Base-by-base conservation (phyloP, 192 early-diverging fungal genomes). In the Entophlyctis luteolus region DNA sequence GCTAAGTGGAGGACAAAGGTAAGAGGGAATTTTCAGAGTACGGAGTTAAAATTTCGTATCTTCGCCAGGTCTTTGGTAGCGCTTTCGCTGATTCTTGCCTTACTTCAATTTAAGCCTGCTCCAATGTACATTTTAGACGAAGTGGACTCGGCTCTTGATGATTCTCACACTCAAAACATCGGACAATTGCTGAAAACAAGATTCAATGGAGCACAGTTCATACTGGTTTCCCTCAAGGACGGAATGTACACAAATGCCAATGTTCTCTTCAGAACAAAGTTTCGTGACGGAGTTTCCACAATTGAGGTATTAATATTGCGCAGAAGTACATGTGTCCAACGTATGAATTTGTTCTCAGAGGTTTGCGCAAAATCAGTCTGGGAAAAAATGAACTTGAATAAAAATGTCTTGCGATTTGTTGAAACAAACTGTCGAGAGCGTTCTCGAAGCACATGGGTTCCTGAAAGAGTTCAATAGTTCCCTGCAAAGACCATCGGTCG, bases 61-160 rank as follows among this genome's bases (percentile, higher is more conserved):
- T 23, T 34, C 29, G 48, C 34, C 68, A 91, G 91, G 56, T 98
- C 95, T 3, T 78, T 99, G 47, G 90, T 99, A 65, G 97, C 97
- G 0, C 85, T 99, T 29, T 94, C 97, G 10, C 76, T 99, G 38
- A 98, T 99, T 65, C 79, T 99, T 35, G 90, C 97, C 27, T 76
- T 99, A 25, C 82, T 99, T 12, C 93, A 96, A 83, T 98, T 93
- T 74, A 99, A 99, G 72, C 97, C 97, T 8, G 97, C 97, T 0
- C 97, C 97, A 14, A 97, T 99, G 97, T 99, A 99, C 77, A 97
- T 99, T 76, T 74, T 99, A 36, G 97, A 99, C 76, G 97, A 99
- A 79, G 93, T 99, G 10, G 97, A 99, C 79, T 91, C 95, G 12
- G 97, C 97, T 6, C 84, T 99, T 10, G 97, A 99, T 84, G 77